These are phyloP conservation scores for Triangularia verruculosa DNA, from an alignment of 2,329 filamentous ascomycete species.

Conservation along the genomic window DNA sequence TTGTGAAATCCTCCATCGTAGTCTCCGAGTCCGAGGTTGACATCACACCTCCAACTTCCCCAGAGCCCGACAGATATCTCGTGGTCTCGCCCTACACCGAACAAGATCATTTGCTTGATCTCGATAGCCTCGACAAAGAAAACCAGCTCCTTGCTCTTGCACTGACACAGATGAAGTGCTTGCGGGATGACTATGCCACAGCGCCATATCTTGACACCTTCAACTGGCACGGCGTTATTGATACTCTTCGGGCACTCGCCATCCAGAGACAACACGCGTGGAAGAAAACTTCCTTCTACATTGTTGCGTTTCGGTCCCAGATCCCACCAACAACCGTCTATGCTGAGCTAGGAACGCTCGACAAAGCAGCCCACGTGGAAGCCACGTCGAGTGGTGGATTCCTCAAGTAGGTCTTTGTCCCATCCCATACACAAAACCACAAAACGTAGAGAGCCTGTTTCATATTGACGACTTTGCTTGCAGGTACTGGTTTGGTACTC, in stretches of 20 bases:
- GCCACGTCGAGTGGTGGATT: constrained; percentile 77
- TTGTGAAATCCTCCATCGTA: constrained; percentile 26
- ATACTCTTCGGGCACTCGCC: constrained; percentile 53
- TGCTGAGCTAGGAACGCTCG: constrained; percentile 66
- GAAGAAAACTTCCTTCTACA: constrained; percentile 68
- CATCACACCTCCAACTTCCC: neutral
- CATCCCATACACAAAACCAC: neutral
- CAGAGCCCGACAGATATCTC: constrained; percentile 40
- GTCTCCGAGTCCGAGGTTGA: constrained; percentile 25
- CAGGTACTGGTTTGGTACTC: constrained; percentile 83
- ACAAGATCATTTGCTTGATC: constrained; percentile 67
- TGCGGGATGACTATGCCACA: constrained; percentile 71
- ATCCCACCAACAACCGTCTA: constrained; percentile 66
- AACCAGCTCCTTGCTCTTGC: constrained; percentile 70
- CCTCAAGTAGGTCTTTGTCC: constrained; percentile 58
- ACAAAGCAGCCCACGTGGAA: constrained; percentile 76
- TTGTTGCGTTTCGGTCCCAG: constrained; percentile 77
- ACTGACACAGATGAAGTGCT: constrained; percentile 60
- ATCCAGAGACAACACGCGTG: constrained; percentile 49
- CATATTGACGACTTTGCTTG: constrained; percentile 14
- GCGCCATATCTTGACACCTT: constrained; percentile 70
- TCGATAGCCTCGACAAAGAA: constrained; percentile 62
- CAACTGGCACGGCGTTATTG: constrained; percentile 69
- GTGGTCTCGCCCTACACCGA: constrained; percentile 75
- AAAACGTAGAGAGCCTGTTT: neutral